These are phyloP conservation scores for Salix purpurea DNA, from an alignment of 345 rosid genomes.

Conservation along the genomic window DNA sequence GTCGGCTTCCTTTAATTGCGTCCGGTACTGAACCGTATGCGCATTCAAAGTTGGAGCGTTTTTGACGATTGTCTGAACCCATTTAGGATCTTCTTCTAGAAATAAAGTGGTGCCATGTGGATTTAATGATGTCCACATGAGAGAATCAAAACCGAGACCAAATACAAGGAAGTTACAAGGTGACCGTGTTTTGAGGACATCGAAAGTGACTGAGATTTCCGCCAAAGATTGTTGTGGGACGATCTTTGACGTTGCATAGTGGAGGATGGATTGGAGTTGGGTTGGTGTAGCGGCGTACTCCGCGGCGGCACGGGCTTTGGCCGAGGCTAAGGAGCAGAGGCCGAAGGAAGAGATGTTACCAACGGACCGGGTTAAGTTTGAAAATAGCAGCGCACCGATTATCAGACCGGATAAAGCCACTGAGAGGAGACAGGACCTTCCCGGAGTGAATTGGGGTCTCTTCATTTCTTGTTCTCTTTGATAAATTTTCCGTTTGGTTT, in stretches of 20 bases:
- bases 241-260: conserved; percentile 46
- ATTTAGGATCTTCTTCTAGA: conserved; percentile 67
- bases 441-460: conserved; percentile 13
- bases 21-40: conserved; percentile 60
- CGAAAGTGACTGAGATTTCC: conserved; percentile 38
- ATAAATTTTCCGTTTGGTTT: not conserved
- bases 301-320: conserved; percentile 1
- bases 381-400: conserved; percentile 41
- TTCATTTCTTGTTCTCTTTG: conserved; percentile 8
- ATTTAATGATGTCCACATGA: conserved; percentile 75
- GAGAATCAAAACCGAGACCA: conserved; percentile 70
- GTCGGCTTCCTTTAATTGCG: conserved; percentile 49
- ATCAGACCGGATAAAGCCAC: conserved; percentile 41
- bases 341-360: conserved; percentile 27
- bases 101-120: conserved; percentile 66
- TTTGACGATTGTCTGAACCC: conserved; percentile 50
- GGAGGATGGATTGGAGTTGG: conserved; percentile 52
- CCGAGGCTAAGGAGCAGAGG: conserved; percentile 36
- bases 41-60: conserved; percentile 47
- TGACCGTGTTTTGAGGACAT: conserved; percentile 35
- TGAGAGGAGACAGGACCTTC: conserved; percentile 31
- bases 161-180: conserved; percentile 61
- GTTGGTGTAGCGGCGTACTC: conserved; percentile 25
- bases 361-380: conserved; percentile 32
- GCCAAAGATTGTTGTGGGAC: conserved; percentile 38